Conservation (phyloP, 208 protist species). For the Leishmania arabica region DNA sequence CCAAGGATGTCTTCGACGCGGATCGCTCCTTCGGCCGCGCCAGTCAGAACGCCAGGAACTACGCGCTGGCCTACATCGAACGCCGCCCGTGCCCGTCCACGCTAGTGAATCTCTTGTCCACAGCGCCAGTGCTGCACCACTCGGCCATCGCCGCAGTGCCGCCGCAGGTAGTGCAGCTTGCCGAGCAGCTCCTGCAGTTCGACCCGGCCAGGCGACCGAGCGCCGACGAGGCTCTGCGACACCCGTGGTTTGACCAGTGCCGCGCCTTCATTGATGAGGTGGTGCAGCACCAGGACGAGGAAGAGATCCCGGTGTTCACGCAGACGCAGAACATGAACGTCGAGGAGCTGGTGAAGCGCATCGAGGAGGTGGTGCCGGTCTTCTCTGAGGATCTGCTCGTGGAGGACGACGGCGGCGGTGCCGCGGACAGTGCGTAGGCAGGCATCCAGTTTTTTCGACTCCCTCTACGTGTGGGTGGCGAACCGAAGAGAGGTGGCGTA, state of each 20-base stretch:
- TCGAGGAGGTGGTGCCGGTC: constrained; percentile 82
- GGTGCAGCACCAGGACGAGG: constrained; percentile 63
- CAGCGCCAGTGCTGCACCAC: constrained; percentile 62
- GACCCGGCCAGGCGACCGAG: constrained; percentile 77
- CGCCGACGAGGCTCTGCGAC: constrained; percentile 78
- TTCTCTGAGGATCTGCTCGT: constrained; percentile 85
- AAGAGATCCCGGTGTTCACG: constrained; percentile 56
- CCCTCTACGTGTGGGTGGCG: not conserved
- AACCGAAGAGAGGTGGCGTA: not conserved
- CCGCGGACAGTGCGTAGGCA: not conserved
- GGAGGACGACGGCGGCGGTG: constrained; percentile 42
- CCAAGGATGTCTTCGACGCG: constrained; percentile 69
- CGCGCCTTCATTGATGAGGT: constrained; percentile 83
- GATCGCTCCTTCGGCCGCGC: constrained; percentile 88
- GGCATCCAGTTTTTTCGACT: not conserved
- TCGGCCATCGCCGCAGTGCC: constrained; percentile 13
- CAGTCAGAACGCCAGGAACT: constrained; percentile 84
- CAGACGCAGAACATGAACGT: constrained; percentile 48
- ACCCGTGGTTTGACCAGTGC: constrained; percentile 85
- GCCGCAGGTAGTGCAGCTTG: constrained; percentile 68
- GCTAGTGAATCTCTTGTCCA: constrained; percentile 51
- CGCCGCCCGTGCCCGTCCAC: constrained; percentile 48
- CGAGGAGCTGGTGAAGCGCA: constrained; percentile 58
- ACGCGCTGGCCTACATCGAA: constrained; percentile 76
- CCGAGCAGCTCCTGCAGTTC: constrained; percentile 79